Evolutionary conservation across 371 early-diverging fungal genomes (phyloP).

Genomic region (Mortierella sp.): DNA sequence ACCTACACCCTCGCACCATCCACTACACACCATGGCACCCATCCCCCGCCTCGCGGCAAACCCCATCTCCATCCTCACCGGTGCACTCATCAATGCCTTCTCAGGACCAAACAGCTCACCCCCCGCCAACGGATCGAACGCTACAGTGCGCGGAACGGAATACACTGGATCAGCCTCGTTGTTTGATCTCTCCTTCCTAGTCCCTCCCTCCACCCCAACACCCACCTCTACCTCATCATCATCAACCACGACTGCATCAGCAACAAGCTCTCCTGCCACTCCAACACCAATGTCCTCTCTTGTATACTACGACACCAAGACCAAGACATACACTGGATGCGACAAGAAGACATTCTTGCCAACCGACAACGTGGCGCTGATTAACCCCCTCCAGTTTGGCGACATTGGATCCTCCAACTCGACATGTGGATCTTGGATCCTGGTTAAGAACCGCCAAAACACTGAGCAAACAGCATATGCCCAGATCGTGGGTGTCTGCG

Average conservation of each 20-base stretch:
- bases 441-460: slow-evolving; percentile 41
- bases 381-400: slow-evolving; percentile 52
- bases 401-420: slow-evolving; percentile 25
- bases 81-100: slow-evolving; percentile 45
- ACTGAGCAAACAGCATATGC: slow-evolving; percentile 30
- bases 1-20: neutral
- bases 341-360: slow-evolving; percentile 30
- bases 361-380: slow-evolving; percentile 43
- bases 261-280: slow-evolving; percentile 1
- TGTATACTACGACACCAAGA: slow-evolving; percentile 41
- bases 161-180: slow-evolving; percentile 44
- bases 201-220: slow-evolving; percentile 9
- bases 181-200: slow-evolving; percentile 27
- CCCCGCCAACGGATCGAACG: slow-evolving; percentile 39
- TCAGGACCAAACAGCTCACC: slow-evolving; percentile 37
- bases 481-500: slow-evolving; percentile 43
- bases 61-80: slow-evolving; percentile 52
- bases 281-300: slow-evolving; percentile 24
- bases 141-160: slow-evolving; percentile 35
- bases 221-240: slow-evolving; percentile 17
- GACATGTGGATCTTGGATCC: slow-evolving; percentile 49
- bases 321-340: slow-evolving; percentile 39
- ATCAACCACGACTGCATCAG: slow-evolving; percentile 9
- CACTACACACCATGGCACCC: slow-evolving; percentile 32
- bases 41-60: slow-evolving; percentile 40